phyloP scores from a whole-genome alignment of 352 stramenopile genomes.

The Thraustochytrium sp. region DNA sequence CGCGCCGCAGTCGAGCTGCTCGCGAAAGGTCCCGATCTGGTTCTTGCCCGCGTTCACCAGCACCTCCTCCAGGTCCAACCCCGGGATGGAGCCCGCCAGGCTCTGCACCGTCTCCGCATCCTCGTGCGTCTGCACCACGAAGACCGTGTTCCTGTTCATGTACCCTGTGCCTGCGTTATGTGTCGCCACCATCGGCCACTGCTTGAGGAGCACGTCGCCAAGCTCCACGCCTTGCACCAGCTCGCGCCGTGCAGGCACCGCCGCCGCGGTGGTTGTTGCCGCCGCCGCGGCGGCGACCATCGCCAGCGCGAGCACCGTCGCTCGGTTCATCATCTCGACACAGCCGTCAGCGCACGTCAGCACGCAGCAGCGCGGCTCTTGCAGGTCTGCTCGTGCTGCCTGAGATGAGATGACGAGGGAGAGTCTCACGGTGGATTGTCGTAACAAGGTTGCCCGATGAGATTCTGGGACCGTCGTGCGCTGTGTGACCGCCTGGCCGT shows the following conservation, averaged over 20 bases:
- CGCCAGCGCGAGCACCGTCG: no score
- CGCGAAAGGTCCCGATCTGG: neutral
- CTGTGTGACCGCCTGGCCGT: no score
- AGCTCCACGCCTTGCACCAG: neutral
- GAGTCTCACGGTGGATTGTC: no score
- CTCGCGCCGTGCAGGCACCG: no score
- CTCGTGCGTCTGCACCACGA: neutral
- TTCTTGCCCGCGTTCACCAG: neutral
- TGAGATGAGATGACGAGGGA: no score
- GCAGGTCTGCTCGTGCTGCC: no score
- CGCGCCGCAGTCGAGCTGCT: constrained; percentile 31
- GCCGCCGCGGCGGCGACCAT: neutral
- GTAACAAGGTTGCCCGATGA: no score
- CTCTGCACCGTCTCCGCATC: no score
- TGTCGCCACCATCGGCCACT: constrained; percentile 10
- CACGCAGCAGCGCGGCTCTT: no score
- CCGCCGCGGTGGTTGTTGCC: neutral
- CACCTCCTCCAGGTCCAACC: neutral
- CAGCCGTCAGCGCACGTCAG: no score
- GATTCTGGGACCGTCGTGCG: no score
- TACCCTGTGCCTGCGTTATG: constrained; percentile 30
- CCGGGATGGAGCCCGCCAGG: neutral
- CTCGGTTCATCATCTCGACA: no score
- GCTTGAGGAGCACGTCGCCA: neutral
- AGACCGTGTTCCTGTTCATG: neutral